phyloP scores from a whole-genome alignment of 192 early-diverging fungal genomes.

The Mortierella alpina region DNA sequence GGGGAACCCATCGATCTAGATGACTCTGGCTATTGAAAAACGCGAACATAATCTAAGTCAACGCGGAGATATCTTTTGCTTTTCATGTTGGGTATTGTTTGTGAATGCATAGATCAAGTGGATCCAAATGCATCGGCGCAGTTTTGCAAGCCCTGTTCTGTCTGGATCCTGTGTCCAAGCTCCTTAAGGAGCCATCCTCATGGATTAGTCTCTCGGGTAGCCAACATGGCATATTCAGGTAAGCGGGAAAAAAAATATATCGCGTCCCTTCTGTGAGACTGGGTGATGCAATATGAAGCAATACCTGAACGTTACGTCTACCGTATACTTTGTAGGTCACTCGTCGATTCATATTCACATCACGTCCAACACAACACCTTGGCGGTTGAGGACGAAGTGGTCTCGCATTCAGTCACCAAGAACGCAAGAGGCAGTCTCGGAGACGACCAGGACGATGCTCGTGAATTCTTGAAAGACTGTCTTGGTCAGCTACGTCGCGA shows the following conservation, averaged over 20 bases:
- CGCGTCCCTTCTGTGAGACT: background rate
- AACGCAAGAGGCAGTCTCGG: slow-evolving; percentile 18
- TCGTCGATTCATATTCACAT: slow-evolving; percentile 8
- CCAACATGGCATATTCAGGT: slow-evolving; percentile 20
- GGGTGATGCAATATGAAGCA: background rate
- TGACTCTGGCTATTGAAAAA: background rate
- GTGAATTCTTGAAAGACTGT: slow-evolving; percentile 27
- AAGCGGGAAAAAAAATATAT: background rate
- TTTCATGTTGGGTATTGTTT: no score
- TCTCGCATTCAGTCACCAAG: slow-evolving; percentile 22
- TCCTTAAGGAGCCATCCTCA: slow-evolving; percentile 4
- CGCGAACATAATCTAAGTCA: background rate
- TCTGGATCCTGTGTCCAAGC: slow-evolving; percentile 10
- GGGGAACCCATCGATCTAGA: no score
- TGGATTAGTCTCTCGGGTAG: background rate
- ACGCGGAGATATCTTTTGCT: background rate
- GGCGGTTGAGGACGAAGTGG: slow-evolving; percentile 14
- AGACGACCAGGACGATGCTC: slow-evolving; percentile 29
- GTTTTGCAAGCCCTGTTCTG: slow-evolving; percentile 23
- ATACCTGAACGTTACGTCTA: background rate
- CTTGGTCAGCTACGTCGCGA: slow-evolving; percentile 26
- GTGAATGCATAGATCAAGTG: background rate
- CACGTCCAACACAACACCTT: background rate
- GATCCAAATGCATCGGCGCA: slow-evolving; percentile 13
- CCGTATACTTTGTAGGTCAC: background rate